These are phyloP conservation scores for Salix suchowensis DNA, from an alignment of 345 rosid species.

Conservation along the genomic window DNA sequence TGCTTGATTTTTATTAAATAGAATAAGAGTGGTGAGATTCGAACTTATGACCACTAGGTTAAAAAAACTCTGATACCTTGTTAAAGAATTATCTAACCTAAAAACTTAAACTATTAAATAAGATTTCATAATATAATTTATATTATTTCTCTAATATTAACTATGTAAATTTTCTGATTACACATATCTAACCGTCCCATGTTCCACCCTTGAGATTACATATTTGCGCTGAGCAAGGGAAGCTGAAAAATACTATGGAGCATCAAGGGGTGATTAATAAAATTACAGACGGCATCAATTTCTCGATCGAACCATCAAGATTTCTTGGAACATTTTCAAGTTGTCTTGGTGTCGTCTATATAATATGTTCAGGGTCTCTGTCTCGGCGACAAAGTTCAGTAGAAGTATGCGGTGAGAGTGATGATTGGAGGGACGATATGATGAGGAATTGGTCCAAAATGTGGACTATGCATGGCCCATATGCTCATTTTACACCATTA, in stretches of 20 bases:
- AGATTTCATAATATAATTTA: fast-evolving
- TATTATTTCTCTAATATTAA: too few species aligned
- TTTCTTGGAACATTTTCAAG: background rate
- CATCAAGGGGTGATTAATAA: too few species aligned
- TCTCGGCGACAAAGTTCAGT: background rate
- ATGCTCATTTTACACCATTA: background rate
- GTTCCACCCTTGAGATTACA: too few species aligned
- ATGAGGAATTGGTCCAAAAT: background rate
- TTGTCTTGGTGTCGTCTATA: too few species aligned
- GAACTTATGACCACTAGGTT: fast-evolving
- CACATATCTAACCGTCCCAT: too few species aligned
- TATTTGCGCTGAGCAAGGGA: too few species aligned
- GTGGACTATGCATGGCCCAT: background rate
- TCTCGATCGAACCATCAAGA: background rate
- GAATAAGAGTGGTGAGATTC: fast-evolving
- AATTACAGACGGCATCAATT: too few species aligned
- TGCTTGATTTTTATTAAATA: too few species aligned
- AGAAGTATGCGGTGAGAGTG: background rate
- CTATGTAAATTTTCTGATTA: too few species aligned
- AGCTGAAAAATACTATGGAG: too few species aligned
- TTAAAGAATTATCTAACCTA: fast-evolving
- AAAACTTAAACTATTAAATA: too few species aligned
- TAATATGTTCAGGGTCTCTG: background rate
- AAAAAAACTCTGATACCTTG: too few species aligned
- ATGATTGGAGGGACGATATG: background rate